phyloP scores from a whole-genome alignment of 257 asterid genomes.

The Anisodus tanguticus region DNA sequence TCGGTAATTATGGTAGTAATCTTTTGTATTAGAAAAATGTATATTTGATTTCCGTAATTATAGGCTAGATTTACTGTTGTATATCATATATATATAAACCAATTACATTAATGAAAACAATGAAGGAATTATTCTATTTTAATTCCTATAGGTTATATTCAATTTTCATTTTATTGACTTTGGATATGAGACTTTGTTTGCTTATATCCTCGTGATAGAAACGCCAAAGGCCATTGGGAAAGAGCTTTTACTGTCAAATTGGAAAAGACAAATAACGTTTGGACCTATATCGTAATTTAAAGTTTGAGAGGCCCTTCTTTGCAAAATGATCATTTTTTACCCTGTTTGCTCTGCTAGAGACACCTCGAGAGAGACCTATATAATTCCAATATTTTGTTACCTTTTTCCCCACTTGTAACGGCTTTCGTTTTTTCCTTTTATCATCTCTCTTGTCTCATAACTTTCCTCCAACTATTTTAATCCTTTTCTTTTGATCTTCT shows the following conservation, averaged over 20 bases:
- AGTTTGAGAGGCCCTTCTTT: not conserved
- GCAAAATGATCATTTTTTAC: not conserved
- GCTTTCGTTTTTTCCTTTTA: not conserved
- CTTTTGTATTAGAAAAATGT: too few species aligned
- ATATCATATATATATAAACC: too few species aligned
- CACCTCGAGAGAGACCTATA: not conserved
- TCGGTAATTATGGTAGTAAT: too few species aligned
- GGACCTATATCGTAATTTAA: not conserved
- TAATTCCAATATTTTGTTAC: not conserved
- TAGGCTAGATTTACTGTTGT: too few species aligned
- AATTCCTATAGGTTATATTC: too few species aligned
- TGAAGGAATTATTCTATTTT: too few species aligned
- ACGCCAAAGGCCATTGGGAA: constrained; percentile 24
- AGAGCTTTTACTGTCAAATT: constrained; percentile 4
- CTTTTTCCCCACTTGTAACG: not conserved
- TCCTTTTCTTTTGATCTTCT: not conserved
- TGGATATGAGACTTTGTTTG: too few species aligned
- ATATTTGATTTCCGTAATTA: too few species aligned
- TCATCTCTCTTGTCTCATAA: not conserved
- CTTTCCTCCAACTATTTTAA: not conserved
- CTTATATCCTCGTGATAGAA: not conserved
- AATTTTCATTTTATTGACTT: too few species aligned
- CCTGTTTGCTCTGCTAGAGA: not conserved
- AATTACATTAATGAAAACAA: too few species aligned
- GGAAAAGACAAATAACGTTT: not conserved